A percentile compares a stretch with the other conserved stretches of the same genome.
Evolutionary conservation across 1,139 yeast species (phyloP).

Genomic region (Lodderomyces theae): DNA sequence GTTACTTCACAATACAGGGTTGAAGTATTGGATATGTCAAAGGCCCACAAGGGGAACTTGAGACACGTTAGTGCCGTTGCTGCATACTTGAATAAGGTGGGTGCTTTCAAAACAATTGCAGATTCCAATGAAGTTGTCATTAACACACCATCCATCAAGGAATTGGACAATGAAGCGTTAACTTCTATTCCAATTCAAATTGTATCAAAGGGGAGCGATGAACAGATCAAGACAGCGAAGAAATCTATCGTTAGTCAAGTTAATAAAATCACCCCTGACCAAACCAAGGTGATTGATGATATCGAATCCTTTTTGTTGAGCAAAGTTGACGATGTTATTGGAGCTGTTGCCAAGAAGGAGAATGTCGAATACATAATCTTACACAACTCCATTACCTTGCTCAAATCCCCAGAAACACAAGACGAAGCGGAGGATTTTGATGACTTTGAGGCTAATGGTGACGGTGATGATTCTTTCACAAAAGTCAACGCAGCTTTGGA

Average conservation of each 20-base stretch:
- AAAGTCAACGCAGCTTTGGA: constrained; percentile 51
- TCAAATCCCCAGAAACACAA: constrained; percentile 22
- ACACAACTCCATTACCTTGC: constrained; percentile 41
- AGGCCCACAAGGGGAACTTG: constrained; percentile 80
- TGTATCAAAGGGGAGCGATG: constrained; percentile 34
- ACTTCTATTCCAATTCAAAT: constrained; percentile 42
- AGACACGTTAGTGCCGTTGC: constrained; percentile 75
- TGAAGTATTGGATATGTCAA: constrained; percentile 75
- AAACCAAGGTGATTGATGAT: constrained; percentile 57
- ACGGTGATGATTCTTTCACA: constrained; percentile 21
- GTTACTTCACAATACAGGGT: constrained; percentile 51
- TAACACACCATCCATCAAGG: constrained; percentile 48
- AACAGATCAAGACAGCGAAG: constrained; percentile 47
- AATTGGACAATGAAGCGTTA: constrained; percentile 19
- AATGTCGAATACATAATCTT: constrained; percentile 58
- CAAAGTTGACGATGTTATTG: constrained; percentile 46
- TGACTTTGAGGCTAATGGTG: constrained; percentile 25
- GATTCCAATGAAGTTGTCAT: constrained; percentile 50
- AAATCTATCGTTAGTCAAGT: constrained; percentile 70
- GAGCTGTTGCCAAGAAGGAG: constrained; percentile 45
- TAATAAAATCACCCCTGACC: constrained; percentile 68
- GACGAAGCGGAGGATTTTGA: constrained; percentile 40
- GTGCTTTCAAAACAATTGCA: constrained; percentile 46
- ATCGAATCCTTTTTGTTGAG: constrained; percentile 66
- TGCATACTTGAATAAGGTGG: constrained; percentile 56